phyloP scores from a whole-genome alignment of 495 filamentous ascomycete species.

The Cercophora scortea region DNA sequence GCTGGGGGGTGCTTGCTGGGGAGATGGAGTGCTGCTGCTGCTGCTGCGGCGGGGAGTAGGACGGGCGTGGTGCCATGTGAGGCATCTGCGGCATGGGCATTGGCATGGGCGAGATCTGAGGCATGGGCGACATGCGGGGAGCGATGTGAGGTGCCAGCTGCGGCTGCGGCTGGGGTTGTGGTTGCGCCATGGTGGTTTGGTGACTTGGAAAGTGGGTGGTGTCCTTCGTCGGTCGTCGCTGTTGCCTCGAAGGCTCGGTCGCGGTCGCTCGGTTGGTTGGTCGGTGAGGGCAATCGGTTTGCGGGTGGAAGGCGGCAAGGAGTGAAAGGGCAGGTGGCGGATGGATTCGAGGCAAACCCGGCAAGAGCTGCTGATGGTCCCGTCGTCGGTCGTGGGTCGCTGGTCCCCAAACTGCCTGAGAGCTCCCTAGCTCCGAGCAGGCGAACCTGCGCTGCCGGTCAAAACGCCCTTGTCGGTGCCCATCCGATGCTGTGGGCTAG shows the following conservation, averaged over 20 bases:
- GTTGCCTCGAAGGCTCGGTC: neutral
- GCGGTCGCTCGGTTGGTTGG: neutral
- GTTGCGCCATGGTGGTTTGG: conserved; percentile 53
- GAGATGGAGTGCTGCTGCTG: conserved; percentile 33
- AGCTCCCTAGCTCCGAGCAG: conserved; percentile 8
- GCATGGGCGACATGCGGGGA: conserved; percentile 7
- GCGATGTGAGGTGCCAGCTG: conserved; percentile 21
- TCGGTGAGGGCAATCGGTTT: neutral
- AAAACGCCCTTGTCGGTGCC: conserved; percentile 15
- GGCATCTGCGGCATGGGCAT: neutral
- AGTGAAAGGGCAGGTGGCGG: neutral
- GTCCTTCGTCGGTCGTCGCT: neutral
- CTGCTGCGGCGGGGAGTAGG: conserved; percentile 19
- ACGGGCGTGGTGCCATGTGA: neutral
- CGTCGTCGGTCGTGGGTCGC: neutral
- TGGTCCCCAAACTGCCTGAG: neutral
- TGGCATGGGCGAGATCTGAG: neutral
- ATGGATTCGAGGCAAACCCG: no score
- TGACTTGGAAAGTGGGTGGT: neutral
- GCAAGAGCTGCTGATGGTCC: no score
- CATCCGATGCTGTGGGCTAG: conserved; percentile 8
- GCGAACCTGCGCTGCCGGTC: conserved; percentile 20
- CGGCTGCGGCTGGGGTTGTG: conserved; percentile 48
- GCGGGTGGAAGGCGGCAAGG: neutral
- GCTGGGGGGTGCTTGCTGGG: conserved; percentile 15